Evolutionary conservation across 2,329 filamentous ascomycete species (phyloP).

Genomic region (Claviceps sp.): DNA sequence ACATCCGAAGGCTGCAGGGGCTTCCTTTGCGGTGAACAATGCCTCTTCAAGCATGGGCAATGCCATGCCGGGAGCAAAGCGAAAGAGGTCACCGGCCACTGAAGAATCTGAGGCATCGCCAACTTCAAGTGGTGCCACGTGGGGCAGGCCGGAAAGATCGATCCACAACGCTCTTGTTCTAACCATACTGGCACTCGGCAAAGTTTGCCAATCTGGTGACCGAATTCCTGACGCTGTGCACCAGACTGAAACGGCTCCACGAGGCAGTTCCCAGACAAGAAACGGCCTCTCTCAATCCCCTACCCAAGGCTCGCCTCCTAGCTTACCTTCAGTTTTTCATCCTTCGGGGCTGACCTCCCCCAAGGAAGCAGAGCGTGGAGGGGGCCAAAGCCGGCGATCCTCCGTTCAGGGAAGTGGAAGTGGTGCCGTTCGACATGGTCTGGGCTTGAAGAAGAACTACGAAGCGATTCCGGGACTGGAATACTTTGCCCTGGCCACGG

Average conservation of each 20-base stretch:
- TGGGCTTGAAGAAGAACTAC: slow-evolving; percentile 44
- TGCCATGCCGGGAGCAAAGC: slow-evolving; percentile 29
- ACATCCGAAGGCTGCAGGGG: slow-evolving; percentile 15
- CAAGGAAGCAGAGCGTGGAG: slow-evolving; percentile 32
- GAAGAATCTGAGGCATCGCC: slow-evolving; percentile 19
- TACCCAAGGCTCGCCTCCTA: slow-evolving; percentile 40
- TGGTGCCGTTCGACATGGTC: slow-evolving; percentile 14
- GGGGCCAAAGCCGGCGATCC: slow-evolving; percentile 32
- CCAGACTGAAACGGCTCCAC: slow-evolving; percentile 17
- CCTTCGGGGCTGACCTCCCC: slow-evolving; percentile 38
- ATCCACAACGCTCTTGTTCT: slow-evolving; percentile 73
- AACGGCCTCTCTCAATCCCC: slow-evolving; percentile 41
- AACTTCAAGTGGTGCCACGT: slow-evolving; percentile 22
- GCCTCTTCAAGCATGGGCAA: slow-evolving; percentile 12
- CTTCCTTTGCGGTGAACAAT: slow-evolving; percentile 19
- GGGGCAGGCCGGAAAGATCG: slow-evolving; percentile 45
- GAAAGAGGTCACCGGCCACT: slow-evolving; percentile 39
- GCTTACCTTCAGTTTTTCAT: slow-evolving; percentile 30
- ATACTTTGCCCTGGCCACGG: slow-evolving; percentile 76
- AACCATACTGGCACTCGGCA: slow-evolving; percentile 72
- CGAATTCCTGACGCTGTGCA: slow-evolving; percentile 45
- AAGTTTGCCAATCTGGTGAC: slow-evolving; percentile 52
- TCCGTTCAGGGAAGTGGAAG: slow-evolving; percentile 31
- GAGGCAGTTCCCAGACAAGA: slow-evolving; percentile 26
- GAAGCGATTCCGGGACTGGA: slow-evolving; percentile 81